These are phyloP conservation scores for Lentinula aciculospora DNA, from an alignment of 768 basidiomycete species.

Conservation along the genomic window DNA sequence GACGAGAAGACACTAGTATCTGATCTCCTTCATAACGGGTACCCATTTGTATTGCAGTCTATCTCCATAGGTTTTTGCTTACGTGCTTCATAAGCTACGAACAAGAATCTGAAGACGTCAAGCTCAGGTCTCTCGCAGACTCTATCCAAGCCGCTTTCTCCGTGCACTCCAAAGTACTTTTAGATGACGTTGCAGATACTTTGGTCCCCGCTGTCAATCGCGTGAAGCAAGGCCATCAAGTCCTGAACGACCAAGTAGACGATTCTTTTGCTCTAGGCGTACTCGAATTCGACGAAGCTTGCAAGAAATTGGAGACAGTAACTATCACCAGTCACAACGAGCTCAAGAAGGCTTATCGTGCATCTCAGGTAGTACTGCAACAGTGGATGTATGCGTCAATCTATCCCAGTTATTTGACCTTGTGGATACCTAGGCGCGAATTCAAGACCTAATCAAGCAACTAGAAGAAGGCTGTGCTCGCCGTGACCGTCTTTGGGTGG, in stretches of 20 bases:
- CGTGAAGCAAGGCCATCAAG: slow-evolving; percentile 33
- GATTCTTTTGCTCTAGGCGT: slow-evolving; percentile 34
- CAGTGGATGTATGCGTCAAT: slow-evolving; percentile 9
- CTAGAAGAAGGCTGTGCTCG: slow-evolving; percentile 43
- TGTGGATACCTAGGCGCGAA: slow-evolving; percentile 29
- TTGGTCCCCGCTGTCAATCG: slow-evolving; percentile 45
- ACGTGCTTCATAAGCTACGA: slow-evolving; percentile 19
- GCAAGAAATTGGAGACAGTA: slow-evolving; percentile 45
- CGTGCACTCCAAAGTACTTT: slow-evolving; percentile 28
- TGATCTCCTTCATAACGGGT: slow-evolving; percentile 41
- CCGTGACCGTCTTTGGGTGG: slow-evolving; percentile 46
- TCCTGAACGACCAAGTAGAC: slow-evolving; percentile 34
- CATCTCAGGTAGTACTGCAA: slow-evolving; percentile 33
- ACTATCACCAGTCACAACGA: slow-evolving; percentile 38
- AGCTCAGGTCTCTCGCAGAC: slow-evolving; percentile 30
- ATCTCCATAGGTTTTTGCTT: not conserved
- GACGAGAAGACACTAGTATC: slow-evolving; percentile 48
- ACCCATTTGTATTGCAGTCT: slow-evolving; percentile 10
- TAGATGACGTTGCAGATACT: slow-evolving; percentile 34
- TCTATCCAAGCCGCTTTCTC: slow-evolving; percentile 37
- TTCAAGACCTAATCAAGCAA: slow-evolving; percentile 34
- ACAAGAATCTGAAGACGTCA: slow-evolving; percentile 18
- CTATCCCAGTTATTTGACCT: not conserved
- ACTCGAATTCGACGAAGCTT: slow-evolving; percentile 47
- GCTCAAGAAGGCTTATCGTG: slow-evolving; percentile 29